Percentiles rank a stretch among this genome's conserved stretches.
phyloP scores from a whole-genome alignment of 177 flowering plant genomes.

The Vitis hybrid region DNA sequence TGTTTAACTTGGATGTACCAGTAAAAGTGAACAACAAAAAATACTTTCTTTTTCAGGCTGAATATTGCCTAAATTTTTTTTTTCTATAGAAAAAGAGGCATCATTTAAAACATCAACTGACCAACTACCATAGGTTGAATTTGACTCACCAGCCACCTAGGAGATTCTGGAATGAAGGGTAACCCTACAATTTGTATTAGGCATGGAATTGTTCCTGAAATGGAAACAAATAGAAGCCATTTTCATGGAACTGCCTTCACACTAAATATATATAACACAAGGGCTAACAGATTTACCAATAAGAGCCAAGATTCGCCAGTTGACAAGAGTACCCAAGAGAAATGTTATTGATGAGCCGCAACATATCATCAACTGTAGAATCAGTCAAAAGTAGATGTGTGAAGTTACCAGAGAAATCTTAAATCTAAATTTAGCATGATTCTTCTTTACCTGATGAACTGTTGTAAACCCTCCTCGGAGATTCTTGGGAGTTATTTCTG shows the following conservation, averaged over 20 bases:
- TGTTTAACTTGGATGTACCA: not conserved
- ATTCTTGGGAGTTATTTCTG: constrained; percentile 43
- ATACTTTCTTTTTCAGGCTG: no score
- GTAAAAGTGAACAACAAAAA: no score
- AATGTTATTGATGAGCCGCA: constrained; percentile 57
- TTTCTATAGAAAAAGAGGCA: no score
- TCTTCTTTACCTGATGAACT: constrained; percentile 11
- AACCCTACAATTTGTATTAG: constrained; percentile 47
- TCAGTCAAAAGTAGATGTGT: not conserved
- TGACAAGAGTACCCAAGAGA: constrained; percentile 50
- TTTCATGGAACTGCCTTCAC: not conserved
- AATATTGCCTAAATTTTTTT: no score
- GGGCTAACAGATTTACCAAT: constrained; percentile 42
- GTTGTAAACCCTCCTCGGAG: constrained; percentile 20
- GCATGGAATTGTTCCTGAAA: constrained; percentile 59
- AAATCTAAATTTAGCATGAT: not conserved
- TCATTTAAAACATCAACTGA: not conserved
- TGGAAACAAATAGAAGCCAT: not conserved
- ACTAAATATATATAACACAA: not conserved
- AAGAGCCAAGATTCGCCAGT: constrained; percentile 67
- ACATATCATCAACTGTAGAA: constrained; percentile 66
- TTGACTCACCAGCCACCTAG: constrained; percentile 66
- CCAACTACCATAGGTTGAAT: not conserved
- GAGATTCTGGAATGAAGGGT: constrained; percentile 62
- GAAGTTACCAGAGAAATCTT: no score